These are phyloP conservation scores for Clitopilus passeckerianus DNA, from an alignment of 768 basidiomycete genomes.

Conservation along the genomic window DNA sequence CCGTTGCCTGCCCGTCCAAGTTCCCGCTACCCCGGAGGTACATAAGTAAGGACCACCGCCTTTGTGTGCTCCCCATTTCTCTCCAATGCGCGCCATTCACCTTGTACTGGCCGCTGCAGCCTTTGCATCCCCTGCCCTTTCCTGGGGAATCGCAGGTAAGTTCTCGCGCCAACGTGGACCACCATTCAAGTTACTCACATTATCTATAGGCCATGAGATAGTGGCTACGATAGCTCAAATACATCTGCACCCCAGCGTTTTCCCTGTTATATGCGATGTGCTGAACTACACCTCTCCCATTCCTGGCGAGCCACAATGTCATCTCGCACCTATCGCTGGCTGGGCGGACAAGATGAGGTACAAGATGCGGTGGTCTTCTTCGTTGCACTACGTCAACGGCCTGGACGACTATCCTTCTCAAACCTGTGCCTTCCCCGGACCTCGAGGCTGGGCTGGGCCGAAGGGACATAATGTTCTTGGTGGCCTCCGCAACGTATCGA, in stretches of 20 bases:
- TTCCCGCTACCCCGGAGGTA: background rate
- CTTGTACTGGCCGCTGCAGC: background rate
- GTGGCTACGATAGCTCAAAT: constrained; percentile 94
- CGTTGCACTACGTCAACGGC: constrained; percentile 74
- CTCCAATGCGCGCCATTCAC: background rate
- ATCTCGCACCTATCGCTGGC: constrained; percentile 76
- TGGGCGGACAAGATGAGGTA: constrained; percentile 81
- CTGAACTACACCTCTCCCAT: constrained; percentile 44
- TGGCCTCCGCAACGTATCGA: constrained; percentile 74
- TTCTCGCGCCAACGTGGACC: too few relatives aligned
- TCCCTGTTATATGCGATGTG: constrained; percentile 64
- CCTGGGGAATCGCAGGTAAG: background rate
- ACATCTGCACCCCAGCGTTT: constrained; percentile 71
- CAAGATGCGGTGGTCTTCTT: constrained; percentile 65
- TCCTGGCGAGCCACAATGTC: constrained; percentile 48
- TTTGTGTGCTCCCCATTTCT: background rate
- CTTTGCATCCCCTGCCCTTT: background rate
- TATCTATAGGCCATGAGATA: constrained; percentile 73
- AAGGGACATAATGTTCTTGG: constrained; percentile 63
- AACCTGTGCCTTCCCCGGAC: constrained; percentile 73
- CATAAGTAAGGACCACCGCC: background rate
- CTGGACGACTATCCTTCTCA: constrained; percentile 73
- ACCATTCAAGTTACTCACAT: too few relatives aligned
- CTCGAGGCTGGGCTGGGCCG: constrained; percentile 64
- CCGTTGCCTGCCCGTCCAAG: background rate